phyloP scores from a whole-genome alignment of 2,329 filamentous ascomycete genomes.

The Fusarium solani-melongenae region DNA sequence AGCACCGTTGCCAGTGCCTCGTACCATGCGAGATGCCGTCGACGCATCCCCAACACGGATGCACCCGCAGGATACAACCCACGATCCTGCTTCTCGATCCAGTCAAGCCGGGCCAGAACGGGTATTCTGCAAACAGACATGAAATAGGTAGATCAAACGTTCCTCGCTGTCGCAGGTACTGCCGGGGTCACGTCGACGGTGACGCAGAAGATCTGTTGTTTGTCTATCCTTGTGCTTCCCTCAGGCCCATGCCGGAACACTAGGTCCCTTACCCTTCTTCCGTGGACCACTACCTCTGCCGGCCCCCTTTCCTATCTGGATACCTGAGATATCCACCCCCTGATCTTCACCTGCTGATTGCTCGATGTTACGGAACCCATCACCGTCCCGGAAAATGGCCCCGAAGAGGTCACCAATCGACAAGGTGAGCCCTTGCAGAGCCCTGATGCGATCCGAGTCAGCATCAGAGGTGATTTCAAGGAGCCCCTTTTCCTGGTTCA shows the following conservation, averaged over 20 bases:
- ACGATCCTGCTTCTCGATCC: constrained; percentile 25
- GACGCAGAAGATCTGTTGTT: not conserved
- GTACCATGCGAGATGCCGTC: constrained; percentile 39
- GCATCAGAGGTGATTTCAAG: constrained; percentile 81
- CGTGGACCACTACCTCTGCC: constrained; percentile 12
- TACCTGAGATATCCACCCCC: constrained; percentile 42
- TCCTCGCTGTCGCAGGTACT: not conserved
- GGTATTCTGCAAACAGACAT: not conserved
- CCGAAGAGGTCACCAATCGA: constrained; percentile 77
- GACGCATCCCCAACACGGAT: constrained; percentile 34
- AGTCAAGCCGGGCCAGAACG: constrained; percentile 5
- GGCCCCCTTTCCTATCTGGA: constrained; percentile 29
- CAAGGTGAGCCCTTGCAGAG: constrained; percentile 77
- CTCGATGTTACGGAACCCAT: constrained; percentile 67
- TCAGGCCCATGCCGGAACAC: constrained; percentile 25
- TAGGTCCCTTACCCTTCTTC: constrained; percentile 38
- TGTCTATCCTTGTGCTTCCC: not conserved
- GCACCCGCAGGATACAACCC: constrained; percentile 18
- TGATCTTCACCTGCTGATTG: constrained; percentile 44
- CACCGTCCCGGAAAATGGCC: constrained; percentile 80
- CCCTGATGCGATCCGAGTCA: constrained; percentile 78
- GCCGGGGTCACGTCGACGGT: not conserved
- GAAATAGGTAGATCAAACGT: not conserved
- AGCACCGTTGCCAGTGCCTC: constrained; percentile 23
- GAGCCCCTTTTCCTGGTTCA: constrained; percentile 87